Conservation (phyloP, 1,139 yeast species). For the Nakaseomyces glabratus region DNA sequence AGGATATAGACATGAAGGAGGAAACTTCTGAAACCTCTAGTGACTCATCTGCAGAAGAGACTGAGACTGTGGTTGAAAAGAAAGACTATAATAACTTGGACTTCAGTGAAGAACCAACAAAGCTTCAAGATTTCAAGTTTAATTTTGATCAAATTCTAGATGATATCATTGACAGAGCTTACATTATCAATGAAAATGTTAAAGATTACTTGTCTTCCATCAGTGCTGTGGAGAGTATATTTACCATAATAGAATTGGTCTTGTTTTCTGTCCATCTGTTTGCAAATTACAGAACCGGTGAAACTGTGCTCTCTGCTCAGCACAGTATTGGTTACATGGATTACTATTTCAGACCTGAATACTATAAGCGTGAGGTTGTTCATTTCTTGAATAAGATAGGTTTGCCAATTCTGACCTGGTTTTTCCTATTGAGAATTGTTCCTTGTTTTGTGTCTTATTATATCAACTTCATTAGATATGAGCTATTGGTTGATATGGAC, state of each 20-base stretch:
- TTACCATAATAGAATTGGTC: slow-evolving; percentile 20
- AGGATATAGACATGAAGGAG: slow-evolving; percentile 2
- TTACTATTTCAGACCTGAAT: not conserved
- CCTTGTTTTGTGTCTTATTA: slow-evolving; percentile 26
- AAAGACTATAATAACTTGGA: slow-evolving; percentile 7
- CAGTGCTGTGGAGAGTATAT: slow-evolving; percentile 20
- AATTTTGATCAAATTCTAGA: slow-evolving; percentile 20
- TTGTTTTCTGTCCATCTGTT: slow-evolving; percentile 9
- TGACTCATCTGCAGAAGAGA: slow-evolving; percentile 5
- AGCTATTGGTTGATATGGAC: slow-evolving; percentile 23
- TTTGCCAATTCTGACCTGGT: slow-evolving; percentile 15
- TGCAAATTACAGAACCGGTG: not conserved
- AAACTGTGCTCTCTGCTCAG: too few species aligned
- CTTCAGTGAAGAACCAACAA: slow-evolving; percentile 8
- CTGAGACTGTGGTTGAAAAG: too few species aligned
- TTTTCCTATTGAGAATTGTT: slow-evolving; percentile 13
- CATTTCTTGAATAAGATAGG: slow-evolving; percentile 2
- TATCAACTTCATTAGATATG: slow-evolving; percentile 28
- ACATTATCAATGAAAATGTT: slow-evolving; percentile 21
- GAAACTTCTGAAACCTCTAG: too few species aligned
- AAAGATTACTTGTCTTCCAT: slow-evolving; percentile 27
- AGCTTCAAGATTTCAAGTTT: slow-evolving; percentile 15
- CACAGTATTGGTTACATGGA: not conserved
- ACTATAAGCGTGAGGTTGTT: slow-evolving; percentile 1
- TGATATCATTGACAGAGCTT: slow-evolving; percentile 18